These are phyloP conservation scores for Coccomyxa subellipsoidea DNA, from an alignment of 163 green algal genomes.

Conservation along the genomic window DNA sequence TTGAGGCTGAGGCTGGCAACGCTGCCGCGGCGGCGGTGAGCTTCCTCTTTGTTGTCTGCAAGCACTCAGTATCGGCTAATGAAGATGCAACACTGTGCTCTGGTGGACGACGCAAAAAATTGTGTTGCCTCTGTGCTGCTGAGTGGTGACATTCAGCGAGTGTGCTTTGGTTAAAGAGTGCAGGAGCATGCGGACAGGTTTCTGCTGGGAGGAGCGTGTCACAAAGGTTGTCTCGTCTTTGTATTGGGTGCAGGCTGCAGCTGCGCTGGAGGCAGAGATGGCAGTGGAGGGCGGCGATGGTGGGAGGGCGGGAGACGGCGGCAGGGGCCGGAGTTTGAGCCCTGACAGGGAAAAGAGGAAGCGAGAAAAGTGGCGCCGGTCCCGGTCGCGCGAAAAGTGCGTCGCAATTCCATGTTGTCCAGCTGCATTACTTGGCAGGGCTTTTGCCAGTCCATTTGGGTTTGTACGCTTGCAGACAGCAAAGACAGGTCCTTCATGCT, in stretches of 20 bases:
- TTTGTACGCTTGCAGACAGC: no score
- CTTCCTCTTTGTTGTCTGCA: background rate
- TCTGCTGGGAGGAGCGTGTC: background rate
- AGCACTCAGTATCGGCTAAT: no score
- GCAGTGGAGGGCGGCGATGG: slow-evolving; percentile 12
- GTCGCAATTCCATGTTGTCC: background rate
- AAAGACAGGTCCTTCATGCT: background rate
- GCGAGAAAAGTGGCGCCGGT: slow-evolving; percentile 13
- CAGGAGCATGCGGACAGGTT: background rate
- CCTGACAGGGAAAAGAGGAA: slow-evolving; percentile 24
- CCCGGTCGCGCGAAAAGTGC: slow-evolving; percentile 3
- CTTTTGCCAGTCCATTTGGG: no score
- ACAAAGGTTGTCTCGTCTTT: background rate
- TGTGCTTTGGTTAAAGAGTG: no score
- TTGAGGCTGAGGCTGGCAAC: slow-evolving; percentile 38
- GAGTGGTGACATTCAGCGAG: no score
- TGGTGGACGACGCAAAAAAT: no score
- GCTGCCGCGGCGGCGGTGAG: slow-evolving; percentile 4
- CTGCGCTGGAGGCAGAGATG: slow-evolving; percentile 14
- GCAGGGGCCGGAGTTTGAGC: slow-evolving; percentile 11
- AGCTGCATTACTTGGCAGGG: no score
- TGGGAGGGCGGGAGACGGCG: background rate
- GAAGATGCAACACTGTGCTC: no score
- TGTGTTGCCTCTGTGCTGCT: no score
- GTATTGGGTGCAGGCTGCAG: background rate